phyloP scores from a whole-genome alignment of 2,329 filamentous ascomycete genomes.

The Elsinoe fawcettii region DNA sequence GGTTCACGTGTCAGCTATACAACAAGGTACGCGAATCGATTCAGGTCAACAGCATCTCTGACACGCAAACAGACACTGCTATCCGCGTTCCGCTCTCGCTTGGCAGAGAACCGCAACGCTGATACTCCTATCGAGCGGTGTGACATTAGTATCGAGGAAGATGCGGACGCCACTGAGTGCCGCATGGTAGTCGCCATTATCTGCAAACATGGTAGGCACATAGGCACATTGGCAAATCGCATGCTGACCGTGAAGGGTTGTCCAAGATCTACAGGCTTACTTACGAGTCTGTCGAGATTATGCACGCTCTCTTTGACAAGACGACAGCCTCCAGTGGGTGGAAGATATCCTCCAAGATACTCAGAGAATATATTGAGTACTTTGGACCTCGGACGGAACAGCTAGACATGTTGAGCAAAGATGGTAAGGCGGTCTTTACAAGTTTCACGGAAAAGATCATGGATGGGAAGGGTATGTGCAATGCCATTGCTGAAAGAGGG shows the following conservation, averaged over 20 bases:
- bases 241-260: constrained; percentile 47
- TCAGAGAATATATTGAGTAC: constrained; percentile 71
- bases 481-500: neutral
- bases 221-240: neutral
- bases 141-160: constrained; percentile 66
- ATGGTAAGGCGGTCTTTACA: constrained; percentile 63
- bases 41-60: neutral
- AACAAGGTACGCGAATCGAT: constrained; percentile 49
- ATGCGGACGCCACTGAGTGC: constrained; percentile 58
- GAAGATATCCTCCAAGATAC: constrained; percentile 60
- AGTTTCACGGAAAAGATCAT: constrained; percentile 75
- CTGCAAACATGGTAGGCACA: constrained; percentile 58
- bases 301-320: constrained; percentile 67
- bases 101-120: constrained; percentile 55
- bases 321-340: constrained; percentile 60
- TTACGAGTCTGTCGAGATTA: constrained; percentile 65
- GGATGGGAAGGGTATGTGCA: constrained; percentile 51
- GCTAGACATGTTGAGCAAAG: constrained; percentile 67
- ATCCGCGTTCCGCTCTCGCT: constrained; percentile 64
- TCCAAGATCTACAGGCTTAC: constrained; percentile 70
- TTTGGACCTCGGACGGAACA: constrained; percentile 75
- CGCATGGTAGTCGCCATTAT: constrained; percentile 66
- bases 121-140: constrained; percentile 67
- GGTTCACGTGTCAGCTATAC: constrained; percentile 68
- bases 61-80: constrained; percentile 41